Percentiles rank a stretch among this genome's conserved stretches.
Conservation (phyloP, 2,329 filamentous ascomycete species). For the Alternaria incomplexa region DNA sequence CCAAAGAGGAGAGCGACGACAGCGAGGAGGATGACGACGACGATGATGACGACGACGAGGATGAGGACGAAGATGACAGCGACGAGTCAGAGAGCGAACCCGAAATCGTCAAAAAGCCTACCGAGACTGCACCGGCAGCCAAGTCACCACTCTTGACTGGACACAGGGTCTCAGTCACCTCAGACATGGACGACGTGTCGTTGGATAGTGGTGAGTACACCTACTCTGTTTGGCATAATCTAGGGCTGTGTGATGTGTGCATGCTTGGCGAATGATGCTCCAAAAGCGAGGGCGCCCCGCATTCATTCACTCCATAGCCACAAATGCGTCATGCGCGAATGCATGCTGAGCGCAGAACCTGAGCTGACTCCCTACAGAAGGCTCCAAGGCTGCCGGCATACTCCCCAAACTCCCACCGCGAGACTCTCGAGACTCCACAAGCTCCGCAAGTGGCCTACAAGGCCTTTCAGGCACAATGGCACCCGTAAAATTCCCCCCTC, state of each 20-base stretch:
- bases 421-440: constrained; percentile 47
- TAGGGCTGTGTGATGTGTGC: constrained; percentile 6
- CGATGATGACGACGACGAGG: constrained; percentile 20
- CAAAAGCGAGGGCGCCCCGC: not conserved
- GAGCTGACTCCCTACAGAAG: constrained; percentile 35
- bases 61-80: constrained; percentile 12
- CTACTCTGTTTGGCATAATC: constrained; percentile 14
- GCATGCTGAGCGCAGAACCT: not conserved
- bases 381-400: constrained; percentile 27
- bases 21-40: constrained; percentile 16
- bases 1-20: constrained; percentile 17
- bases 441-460: constrained; percentile 54
- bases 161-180: constrained; percentile 62
- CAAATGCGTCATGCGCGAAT: not conserved
- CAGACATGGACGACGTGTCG: constrained; percentile 68
- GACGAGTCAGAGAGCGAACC: constrained; percentile 17
- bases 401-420: constrained; percentile 64
- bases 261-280: constrained; percentile 1
- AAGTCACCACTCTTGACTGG: constrained; percentile 62
- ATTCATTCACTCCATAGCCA: not conserved
- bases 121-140: constrained; percentile 29
- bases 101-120: constrained; percentile 12
- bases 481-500: constrained; percentile 60
- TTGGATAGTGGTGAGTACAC: constrained; percentile 62
- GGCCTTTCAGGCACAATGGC: constrained; percentile 76